Evolutionary conservation across 2,329 filamentous ascomycete species (phyloP), one percentile per base, ranked within the genome.

Genomic region (Fusarium fracticaudum): DNA sequence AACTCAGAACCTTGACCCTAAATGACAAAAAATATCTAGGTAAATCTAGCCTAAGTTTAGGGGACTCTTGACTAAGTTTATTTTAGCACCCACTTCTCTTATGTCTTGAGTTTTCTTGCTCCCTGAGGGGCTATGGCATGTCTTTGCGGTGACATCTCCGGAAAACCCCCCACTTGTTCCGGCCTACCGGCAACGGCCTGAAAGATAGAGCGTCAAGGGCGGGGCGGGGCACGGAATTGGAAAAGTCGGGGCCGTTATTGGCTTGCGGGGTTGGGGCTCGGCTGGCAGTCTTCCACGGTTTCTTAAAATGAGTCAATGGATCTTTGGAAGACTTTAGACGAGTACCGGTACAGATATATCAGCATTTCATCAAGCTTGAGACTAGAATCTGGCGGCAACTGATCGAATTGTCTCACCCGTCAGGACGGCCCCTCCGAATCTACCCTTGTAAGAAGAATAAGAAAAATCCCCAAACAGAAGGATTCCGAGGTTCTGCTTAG

Each of bases 191-290:
- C 60, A 70, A 51, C 58, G 60, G 71, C 60, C 60, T 68, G 65
- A 48, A 64, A 57, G 60, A 74, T 45, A 73, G 24, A 53, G 48
- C 51, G 55, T 45, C n/a, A 51, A 24, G 41, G 58, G 59, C 47
- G 29, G 37, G 33, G 26, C 31, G 20, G 35, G 31, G 50, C 68
- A 71, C 60, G 51, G 51, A 51, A 80, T 81, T 81, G 63, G 74
- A 65, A 81, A 81, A 76, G 59, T 60, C 45, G 60, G 67, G n/a
- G 63, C 61, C 55, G 48, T 77, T 71, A 80, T 80, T 81, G 78
- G 79, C 41, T 50, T 50, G 67, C 45, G 51, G 57, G 65, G 63
- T 29, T 37, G 31, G 20, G 31, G 54, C 29, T 22, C 14, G 40
- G 40, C 40, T 54, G 51, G 20, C 41, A 65, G 54, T 69, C 71